Evolutionary conservation across 2,329 filamentous ascomycete species (phyloP).

Genomic region (Pseudogymnoascus verrucosus): DNA sequence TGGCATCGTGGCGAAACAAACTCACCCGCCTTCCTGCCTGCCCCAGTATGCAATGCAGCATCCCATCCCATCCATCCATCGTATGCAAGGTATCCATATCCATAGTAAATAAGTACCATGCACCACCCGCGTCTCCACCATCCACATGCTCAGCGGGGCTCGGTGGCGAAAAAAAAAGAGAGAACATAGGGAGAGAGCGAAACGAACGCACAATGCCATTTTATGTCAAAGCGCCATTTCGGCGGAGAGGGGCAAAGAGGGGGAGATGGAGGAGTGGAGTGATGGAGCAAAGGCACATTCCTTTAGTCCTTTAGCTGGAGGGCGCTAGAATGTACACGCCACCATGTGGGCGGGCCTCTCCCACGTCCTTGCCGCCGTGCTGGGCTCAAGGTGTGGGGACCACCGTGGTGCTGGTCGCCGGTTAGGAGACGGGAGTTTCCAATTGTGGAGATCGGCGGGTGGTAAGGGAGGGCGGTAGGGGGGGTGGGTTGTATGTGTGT

Average conservation of each 20-base stretch:
- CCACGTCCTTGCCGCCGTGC: conserved; percentile 3
- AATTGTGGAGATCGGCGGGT: conserved; percentile 3
- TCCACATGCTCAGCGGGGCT: not conserved
- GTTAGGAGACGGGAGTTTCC: conserved; percentile 7
- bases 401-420: not conserved
- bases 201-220: not conserved
- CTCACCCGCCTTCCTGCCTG: not conserved
- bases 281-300: not conserved
- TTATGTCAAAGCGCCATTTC: not conserved
- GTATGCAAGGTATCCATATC: not conserved
- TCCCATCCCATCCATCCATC: not conserved
- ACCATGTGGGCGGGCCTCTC: not conserved
- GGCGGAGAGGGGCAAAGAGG: not conserved
- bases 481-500: not conserved
- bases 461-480: not conserved
- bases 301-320: not conserved
- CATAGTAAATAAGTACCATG: not conserved
- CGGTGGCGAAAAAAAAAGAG: not conserved
- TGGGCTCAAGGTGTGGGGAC: not conserved
- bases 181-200: no score
- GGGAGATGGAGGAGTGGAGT: not conserved
- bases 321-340: not conserved
- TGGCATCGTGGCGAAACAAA: conserved; percentile 4
- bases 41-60: not conserved
- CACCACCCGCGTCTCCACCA: not conserved